A percentile compares a stretch with the other conserved stretches of the same genome.
Evolutionary conservation across 2,329 filamentous ascomycete genomes (phyloP).

Genomic region (Didymella pomorum): DNA sequence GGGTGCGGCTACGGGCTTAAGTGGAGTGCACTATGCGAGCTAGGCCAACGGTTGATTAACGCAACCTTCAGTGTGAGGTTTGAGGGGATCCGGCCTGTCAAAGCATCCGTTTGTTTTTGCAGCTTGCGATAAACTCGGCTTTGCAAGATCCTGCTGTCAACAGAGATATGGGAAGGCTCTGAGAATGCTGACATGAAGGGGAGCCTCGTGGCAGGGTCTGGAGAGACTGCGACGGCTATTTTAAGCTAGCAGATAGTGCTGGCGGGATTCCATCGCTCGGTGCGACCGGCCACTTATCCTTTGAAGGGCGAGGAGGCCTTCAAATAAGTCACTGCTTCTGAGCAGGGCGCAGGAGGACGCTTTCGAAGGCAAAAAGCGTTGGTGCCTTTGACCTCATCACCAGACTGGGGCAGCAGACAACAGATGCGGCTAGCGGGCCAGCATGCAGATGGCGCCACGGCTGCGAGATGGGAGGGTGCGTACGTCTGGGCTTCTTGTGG

Average conservation of each 20-base stretch:
- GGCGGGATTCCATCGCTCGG: slow-evolving; percentile 8
- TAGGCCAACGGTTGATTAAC: slow-evolving; percentile 22
- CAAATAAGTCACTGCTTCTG: not conserved
- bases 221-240: slow-evolving; percentile 12
- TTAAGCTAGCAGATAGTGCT: slow-evolving; percentile 10
- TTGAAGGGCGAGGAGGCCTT: not conserved
- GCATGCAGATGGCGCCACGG: slow-evolving; percentile 22
- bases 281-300: slow-evolving; percentile 16
- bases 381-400: slow-evolving; percentile 18
- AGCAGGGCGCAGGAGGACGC: slow-evolving; percentile 1
- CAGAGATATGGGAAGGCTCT: not conserved
- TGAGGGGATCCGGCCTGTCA: slow-evolving; percentile 14
- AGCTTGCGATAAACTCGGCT: not conserved
- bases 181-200: slow-evolving; percentile 1
- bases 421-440: slow-evolving; percentile 22
- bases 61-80: slow-evolving; percentile 10
- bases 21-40: slow-evolving; percentile 21
- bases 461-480: slow-evolving; percentile 14
- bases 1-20: slow-evolving; percentile 17
- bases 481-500: slow-evolving; percentile 11
- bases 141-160: not conserved
- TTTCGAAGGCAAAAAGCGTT: slow-evolving; percentile 4
- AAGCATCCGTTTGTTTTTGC: not conserved
- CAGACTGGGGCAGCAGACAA: slow-evolving; percentile 22
- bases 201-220: slow-evolving; percentile 1